Evolutionary conservation across 2,329 filamentous ascomycete genomes (phyloP).

Genomic region (Fusarium pseudonygamai): DNA sequence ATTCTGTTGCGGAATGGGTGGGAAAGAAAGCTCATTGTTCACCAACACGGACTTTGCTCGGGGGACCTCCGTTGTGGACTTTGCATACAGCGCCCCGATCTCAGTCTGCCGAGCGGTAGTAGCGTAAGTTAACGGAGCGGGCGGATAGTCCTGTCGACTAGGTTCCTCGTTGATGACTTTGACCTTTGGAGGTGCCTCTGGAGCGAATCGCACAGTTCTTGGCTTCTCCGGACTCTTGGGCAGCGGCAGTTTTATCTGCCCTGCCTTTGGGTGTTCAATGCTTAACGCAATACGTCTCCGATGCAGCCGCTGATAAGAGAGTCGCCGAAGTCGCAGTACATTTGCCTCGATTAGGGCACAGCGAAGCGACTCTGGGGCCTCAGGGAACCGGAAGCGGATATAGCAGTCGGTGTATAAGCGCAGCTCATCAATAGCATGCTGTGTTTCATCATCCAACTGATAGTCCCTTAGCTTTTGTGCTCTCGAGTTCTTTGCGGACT

Average conservation of each 20-base stretch:
- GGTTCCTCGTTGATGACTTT: not conserved
- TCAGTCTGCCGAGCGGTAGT: not conserved
- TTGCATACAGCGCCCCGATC: not conserved
- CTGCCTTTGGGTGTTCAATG: not conserved
- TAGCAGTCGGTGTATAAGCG: not conserved
- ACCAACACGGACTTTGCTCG: not conserved
- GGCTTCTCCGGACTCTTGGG: not conserved
- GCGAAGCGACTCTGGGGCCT: not conserved
- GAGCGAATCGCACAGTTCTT: not conserved
- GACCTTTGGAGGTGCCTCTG: accelerated
- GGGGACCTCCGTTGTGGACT: not conserved
- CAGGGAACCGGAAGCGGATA: not conserved
- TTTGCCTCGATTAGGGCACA: not conserved
- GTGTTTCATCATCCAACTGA: not conserved
- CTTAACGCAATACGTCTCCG: not conserved
- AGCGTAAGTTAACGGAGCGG: not conserved
- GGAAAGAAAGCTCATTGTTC: not conserved
- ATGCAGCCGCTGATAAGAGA: not conserved
- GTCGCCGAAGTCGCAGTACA: not conserved
- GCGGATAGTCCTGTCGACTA: not conserved
- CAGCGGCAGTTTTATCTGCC: not conserved
- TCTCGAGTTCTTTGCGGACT: not conserved
- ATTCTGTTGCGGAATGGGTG: not conserved
- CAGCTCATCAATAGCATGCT: not conserved
- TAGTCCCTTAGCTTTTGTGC: not conserved